Percentiles rank a stretch among this genome's conserved stretches.
Evolutionary conservation across 2,329 filamentous ascomycete species (phyloP).

Genomic region (Aspergillus sp.): DNA sequence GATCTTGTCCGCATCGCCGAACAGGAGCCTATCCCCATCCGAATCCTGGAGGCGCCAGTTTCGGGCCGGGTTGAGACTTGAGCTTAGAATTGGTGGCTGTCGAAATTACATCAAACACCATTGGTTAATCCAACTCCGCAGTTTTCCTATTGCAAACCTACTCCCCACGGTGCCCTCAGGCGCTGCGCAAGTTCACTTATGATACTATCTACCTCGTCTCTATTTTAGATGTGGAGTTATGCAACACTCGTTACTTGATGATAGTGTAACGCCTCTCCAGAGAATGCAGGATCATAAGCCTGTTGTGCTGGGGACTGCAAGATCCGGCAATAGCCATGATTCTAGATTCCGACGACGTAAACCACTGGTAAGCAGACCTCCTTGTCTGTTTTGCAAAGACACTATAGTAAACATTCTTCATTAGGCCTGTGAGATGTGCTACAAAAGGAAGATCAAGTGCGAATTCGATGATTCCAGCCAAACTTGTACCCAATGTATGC

Average conservation of each 20-base stretch:
- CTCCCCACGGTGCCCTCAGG: not conserved
- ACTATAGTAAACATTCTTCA: slow-evolving; percentile 15
- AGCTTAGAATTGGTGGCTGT: not conserved
- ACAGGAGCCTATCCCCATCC: not conserved
- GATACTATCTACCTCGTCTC: slow-evolving; percentile 3
- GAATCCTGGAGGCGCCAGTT: not conserved
- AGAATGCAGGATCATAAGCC: slow-evolving; percentile 8
- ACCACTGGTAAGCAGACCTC: slow-evolving; percentile 21
- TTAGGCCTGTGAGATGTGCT: slow-evolving; percentile 87
- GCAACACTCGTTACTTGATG: slow-evolving; percentile 13
- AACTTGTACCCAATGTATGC: slow-evolving; percentile 79
- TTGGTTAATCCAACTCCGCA: not conserved
- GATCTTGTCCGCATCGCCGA: not conserved
- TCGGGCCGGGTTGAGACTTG: not conserved
- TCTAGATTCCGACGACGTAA: slow-evolving; percentile 17
- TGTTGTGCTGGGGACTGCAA: slow-evolving; percentile 4
- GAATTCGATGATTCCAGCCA: slow-evolving; percentile 77
- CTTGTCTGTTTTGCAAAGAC: not conserved
- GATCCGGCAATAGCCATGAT: slow-evolving; percentile 9
- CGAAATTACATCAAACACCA: not conserved
- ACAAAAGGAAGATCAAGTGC: slow-evolving; percentile 87
- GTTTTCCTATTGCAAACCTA: not conserved
- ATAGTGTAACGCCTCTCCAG: slow-evolving; percentile 8
- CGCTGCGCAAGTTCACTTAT: slow-evolving; percentile 10
- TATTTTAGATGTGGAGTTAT: slow-evolving; percentile 14